phyloP scores from a whole-genome alignment of 169 alveolate genomes.

The Plasmodium inui region DNA sequence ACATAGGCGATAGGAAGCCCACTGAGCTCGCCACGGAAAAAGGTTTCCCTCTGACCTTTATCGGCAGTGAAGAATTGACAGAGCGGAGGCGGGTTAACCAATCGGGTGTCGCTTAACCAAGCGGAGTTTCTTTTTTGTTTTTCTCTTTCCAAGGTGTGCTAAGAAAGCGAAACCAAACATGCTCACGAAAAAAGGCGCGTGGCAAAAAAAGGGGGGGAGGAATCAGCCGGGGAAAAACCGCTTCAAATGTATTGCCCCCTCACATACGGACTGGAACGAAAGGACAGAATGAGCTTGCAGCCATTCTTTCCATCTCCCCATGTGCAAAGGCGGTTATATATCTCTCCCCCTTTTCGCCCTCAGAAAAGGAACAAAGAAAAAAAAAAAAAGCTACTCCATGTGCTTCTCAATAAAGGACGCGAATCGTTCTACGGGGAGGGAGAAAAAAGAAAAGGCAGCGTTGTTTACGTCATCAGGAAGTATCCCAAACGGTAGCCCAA shows the following conservation, averaged over 20 bases:
- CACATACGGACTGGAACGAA: not conserved
- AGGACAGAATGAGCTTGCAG: not conserved
- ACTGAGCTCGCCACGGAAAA: not conserved
- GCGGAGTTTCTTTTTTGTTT: not conserved
- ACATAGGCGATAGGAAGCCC: not conserved
- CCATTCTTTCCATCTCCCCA: not conserved
- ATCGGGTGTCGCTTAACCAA: not conserved
- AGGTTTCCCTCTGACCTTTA: too few relatives aligned
- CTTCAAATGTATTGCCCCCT: not conserved
- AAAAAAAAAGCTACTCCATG: constrained; percentile 10
- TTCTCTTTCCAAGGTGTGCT: not conserved
- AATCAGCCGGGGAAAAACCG: not conserved
- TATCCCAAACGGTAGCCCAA: not conserved
- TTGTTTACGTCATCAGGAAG: not conserved
- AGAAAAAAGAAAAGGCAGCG: not conserved
- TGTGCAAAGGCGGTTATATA: not conserved
- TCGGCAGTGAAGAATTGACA: not conserved
- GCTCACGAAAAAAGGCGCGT: not conserved
- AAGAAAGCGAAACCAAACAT: not conserved
- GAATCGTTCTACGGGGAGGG: constrained; percentile 34
- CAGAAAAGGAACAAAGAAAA: not conserved
- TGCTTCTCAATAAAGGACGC: constrained; percentile 53
- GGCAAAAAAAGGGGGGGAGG: not conserved
- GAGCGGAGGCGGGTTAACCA: not conserved
- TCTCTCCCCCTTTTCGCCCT: not conserved